Percentiles rank a stretch among this genome's conserved stretches.
phyloP scores from a whole-genome alignment of 2,329 filamentous ascomycete species.

The Paecilomyces dactylethromorphus region DNA sequence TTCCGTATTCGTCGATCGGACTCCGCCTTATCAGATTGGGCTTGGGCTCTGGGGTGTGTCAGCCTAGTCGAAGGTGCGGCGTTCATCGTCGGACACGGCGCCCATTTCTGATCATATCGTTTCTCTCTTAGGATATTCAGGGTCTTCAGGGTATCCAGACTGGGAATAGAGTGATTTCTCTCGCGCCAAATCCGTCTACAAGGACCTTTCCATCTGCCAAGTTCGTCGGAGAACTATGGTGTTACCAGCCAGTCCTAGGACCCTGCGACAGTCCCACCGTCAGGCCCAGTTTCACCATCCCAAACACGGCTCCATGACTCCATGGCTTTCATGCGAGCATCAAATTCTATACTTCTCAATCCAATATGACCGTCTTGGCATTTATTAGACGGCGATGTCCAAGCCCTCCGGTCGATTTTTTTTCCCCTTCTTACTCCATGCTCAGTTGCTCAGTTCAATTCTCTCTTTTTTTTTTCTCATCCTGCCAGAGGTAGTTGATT shows the following conservation, averaged over 20 bases:
- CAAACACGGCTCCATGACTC: conserved; percentile 8
- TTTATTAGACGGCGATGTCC: conserved; percentile 5
- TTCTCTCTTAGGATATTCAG: neutral
- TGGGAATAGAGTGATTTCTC: neutral
- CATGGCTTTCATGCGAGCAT: conserved; percentile 16
- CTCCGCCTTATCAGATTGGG: neutral
- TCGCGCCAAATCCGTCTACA: neutral
- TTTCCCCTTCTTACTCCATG: conserved; percentile 4
- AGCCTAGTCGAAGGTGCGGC: conserved; percentile 6
- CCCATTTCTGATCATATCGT: neutral
- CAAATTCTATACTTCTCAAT: conserved; percentile 8
- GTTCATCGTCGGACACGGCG: neutral
- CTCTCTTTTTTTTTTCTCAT: conserved; percentile 5
- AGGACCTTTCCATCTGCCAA: neutral
- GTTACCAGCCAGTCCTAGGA: neutral
- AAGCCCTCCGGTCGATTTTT: conserved; percentile 7
- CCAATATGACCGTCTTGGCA: conserved; percentile 5
- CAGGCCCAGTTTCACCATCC: conserved; percentile 10
- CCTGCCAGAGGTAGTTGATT: neutral
- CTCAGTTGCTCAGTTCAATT: conserved; percentile 5
- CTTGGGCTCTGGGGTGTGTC: neutral
- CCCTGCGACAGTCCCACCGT: conserved; percentile 6
- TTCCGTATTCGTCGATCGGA: neutral
- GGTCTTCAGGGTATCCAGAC: neutral
- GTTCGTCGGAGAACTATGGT: neutral